Evolutionary conservation across 495 filamentous ascomycete species (phyloP), one percentile per base, ranked within the genome.

Genomic region (Penicillium simplicissimum): DNA sequence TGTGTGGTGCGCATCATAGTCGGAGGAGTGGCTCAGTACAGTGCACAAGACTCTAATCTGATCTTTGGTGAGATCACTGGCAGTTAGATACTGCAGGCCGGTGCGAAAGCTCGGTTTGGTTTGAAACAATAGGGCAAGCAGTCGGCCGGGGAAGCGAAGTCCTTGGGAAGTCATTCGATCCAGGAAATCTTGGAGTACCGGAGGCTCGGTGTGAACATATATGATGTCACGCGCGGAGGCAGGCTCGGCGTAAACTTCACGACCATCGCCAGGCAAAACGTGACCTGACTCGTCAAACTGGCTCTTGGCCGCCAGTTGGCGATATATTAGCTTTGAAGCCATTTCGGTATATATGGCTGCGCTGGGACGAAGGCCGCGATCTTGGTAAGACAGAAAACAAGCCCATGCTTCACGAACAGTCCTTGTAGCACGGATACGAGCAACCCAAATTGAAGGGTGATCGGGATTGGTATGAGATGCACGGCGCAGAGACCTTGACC

Each of bases 391-490:
- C 9, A 87, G 66, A 67, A 90, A 92, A 58, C 84, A 85, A 15
- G 81, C 83, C 89, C 89, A 92, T 11, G 88, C 89, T 74, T 92
- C 89, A 38, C 87, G 80, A 21, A 85, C 69, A 2, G 89, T 91
- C 19, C 89, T 77, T 8, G 89, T 92, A 11, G 88, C 81, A 34
- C 79, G 74, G 38, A 91, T 83, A 9, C 88, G 81, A 11, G 83
- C 85, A 34, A 76, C 80, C 88, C 88, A 91, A 2, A 84, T 63
- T 19, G 64, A 40, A 0, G 60, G 53, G 42, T 75, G 58, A 19
- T 68, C 52, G 4, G 55, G 56, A 17, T 65, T 38, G 15, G 43
- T 61, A 31, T 61, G 61, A 17, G 58, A 47, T 33, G 47, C 57
- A 17, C 62, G 60, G 23, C 48, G 56, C 25, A 77, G 58, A 61